Conservation (phyloP, 1,284 basidiomycete genomes). For the Exobasidium cylindrosporum region DNA sequence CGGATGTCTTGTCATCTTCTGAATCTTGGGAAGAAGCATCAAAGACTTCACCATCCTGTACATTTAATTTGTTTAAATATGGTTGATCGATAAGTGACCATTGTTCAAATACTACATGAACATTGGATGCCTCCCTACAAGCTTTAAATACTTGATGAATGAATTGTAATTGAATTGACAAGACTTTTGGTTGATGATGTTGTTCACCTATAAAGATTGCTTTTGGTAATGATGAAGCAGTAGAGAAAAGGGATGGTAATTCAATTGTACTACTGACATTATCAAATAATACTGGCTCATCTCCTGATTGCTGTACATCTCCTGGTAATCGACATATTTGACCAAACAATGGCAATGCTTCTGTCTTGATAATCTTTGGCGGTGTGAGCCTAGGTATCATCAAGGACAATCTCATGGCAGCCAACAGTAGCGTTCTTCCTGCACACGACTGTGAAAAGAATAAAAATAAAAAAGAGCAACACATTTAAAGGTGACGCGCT, state of each 20-base stretch:
- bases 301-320: background rate
- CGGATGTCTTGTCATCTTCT: constrained; percentile 15
- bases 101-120: constrained; percentile 41
- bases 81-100: constrained; percentile 37
- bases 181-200: constrained; percentile 41
- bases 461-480: too few relatives aligned
- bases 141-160: constrained; percentile 17
- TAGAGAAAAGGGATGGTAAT: constrained; percentile 1
- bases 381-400: constrained; percentile 7
- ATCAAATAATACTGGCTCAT: background rate
- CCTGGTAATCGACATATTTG: background rate
- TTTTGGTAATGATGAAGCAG: constrained; percentile 15
- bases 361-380: background rate
- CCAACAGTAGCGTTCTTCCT: too few relatives aligned
- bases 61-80: constrained; percentile 28
- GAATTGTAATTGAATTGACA: constrained; percentile 37
- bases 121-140: background rate
- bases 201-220: constrained; percentile 44
- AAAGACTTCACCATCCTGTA: constrained; percentile 15
- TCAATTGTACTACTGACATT: background rate
- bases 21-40: constrained; percentile 20
- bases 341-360: background rate
- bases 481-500: too few relatives aligned
- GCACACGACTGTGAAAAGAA: too few relatives aligned
- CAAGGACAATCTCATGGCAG: background rate